These are phyloP conservation scores for Acanthamoeba healyi DNA, from an alignment of 208 protist genomes.

Conservation along the genomic window DNA sequence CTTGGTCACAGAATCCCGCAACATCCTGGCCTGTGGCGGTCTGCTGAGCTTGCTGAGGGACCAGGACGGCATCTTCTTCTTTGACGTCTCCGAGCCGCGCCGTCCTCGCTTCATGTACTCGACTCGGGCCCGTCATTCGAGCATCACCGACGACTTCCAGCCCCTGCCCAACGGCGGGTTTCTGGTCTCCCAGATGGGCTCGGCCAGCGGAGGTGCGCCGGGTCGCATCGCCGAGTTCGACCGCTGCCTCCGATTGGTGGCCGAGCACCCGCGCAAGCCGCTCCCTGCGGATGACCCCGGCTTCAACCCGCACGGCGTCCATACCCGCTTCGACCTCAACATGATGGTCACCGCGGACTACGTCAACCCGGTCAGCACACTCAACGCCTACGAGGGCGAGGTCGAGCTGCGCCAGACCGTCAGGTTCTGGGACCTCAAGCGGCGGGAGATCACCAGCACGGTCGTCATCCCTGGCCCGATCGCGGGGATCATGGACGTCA, in stretches of 20 bases:
- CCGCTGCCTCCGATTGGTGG: not conserved
- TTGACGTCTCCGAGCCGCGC: not conserved
- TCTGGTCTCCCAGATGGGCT: conserved; percentile 7
- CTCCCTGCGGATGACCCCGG: not conserved
- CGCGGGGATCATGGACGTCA: not conserved
- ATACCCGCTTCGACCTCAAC: not conserved
- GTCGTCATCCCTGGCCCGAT: not conserved
- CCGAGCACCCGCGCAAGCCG: not conserved
- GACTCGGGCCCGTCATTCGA: not conserved
- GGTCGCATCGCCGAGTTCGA: not conserved
- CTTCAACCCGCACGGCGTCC: not conserved
- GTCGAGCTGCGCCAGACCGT: not conserved
- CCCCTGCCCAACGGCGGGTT: not conserved
- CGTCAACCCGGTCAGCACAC: not conserved
- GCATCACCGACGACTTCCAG: not conserved
- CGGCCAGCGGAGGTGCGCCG: not conserved
- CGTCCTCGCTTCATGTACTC: not conserved
- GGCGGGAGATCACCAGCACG: not conserved
- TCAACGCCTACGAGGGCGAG: not conserved
- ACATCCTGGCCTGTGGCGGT: not conserved
- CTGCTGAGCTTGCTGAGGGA: not conserved
- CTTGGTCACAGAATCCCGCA: not conserved
- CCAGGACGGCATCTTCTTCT: conserved; percentile 9
- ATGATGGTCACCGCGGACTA: not conserved
- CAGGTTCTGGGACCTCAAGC: conserved; percentile 1